Evolutionary conservation across 768 basidiomycete genomes (phyloP).

Genomic region (Kwoniella heveanensis): DNA sequence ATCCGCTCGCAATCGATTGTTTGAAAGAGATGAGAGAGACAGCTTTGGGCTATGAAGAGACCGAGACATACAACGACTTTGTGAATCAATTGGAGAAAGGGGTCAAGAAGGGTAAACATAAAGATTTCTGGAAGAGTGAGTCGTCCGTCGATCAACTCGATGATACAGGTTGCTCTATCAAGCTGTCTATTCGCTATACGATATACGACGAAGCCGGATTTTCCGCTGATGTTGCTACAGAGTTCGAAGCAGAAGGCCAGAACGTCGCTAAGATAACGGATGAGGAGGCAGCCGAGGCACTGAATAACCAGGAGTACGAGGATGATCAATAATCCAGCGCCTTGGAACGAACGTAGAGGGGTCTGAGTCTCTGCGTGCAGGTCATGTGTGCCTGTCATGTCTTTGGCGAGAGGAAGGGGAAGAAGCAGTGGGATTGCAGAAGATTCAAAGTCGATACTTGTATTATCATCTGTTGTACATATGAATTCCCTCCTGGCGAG

Average conservation of each 20-base stretch:
- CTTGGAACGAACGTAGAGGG: not conserved
- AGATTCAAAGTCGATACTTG: too few species aligned
- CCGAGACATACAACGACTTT: conserved; percentile 51
- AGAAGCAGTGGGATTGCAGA: too few species aligned
- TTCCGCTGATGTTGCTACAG: conserved; percentile 19
- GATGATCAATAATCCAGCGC: not conserved
- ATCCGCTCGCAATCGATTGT: conserved; percentile 72
- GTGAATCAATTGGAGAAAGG: conserved; percentile 38
- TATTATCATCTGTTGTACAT: too few species aligned
- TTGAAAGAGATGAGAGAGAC: conserved; percentile 68
- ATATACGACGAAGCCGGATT: not conserved
- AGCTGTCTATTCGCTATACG: too few species aligned
- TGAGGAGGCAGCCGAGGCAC: conserved; percentile 50
- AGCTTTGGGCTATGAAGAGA: conserved; percentile 61
- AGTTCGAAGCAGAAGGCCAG: conserved; percentile 42
- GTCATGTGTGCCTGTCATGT: too few species aligned
- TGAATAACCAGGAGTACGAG: conserved; percentile 31
- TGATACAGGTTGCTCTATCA: too few species aligned
- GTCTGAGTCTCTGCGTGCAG: too few species aligned
- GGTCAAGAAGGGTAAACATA: conserved; percentile 46
- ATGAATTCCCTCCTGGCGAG: too few species aligned
- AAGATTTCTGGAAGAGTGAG: conserved; percentile 53
- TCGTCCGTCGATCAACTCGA: too few species aligned
- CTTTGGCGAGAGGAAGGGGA: too few species aligned
- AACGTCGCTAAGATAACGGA: conserved; percentile 40